Evolutionary conservation across 176 grass and related monocot species (phyloP).

Genomic region (Lolium rigidum): DNA sequence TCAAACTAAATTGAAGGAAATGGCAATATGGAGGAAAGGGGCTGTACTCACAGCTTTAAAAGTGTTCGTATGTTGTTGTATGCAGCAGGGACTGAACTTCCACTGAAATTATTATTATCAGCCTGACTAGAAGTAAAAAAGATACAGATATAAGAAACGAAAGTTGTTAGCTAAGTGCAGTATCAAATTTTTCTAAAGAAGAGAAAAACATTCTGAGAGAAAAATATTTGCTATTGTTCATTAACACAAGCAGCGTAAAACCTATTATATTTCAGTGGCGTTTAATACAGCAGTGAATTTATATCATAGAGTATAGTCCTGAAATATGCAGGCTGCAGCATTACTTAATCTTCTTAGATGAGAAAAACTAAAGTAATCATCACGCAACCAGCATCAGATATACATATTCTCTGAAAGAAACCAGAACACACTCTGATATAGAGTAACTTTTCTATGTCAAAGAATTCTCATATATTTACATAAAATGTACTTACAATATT

Average conservation of each 20-base stretch:
- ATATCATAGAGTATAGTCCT: conserved; percentile 25
- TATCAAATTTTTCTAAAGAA: conserved; percentile 4
- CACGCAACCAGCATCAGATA: background rate
- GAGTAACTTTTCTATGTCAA: conserved; percentile 10
- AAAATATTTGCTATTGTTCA: background rate
- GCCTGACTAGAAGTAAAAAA: conserved; percentile 36
- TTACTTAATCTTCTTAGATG: conserved; percentile 2
- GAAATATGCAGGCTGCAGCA: conserved; percentile 20
- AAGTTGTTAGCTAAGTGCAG: conserved; percentile 10
- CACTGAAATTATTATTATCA: no score
- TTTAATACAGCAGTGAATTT: conserved; percentile 27
- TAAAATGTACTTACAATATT: conserved; percentile 77
- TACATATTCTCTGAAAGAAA: conserved; percentile 36
- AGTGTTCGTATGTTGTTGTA: conserved; percentile 68
- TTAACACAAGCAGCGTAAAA: background rate
- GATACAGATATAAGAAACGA: conserved; percentile 36
- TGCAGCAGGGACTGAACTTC: conserved; percentile 61
- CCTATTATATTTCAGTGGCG: background rate
- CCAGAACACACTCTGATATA: background rate
- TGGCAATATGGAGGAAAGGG: background rate
- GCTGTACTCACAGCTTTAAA: conserved; percentile 85
- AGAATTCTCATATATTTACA: conserved; percentile 16
- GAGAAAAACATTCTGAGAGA: background rate
- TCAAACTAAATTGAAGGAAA: no score
- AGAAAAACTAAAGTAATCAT: conserved; percentile 4